Percentiles rank a stretch among this genome's conserved stretches.
phyloP scores from a whole-genome alignment of 257 asterid species.

The Jacaranda copaia region DNA sequence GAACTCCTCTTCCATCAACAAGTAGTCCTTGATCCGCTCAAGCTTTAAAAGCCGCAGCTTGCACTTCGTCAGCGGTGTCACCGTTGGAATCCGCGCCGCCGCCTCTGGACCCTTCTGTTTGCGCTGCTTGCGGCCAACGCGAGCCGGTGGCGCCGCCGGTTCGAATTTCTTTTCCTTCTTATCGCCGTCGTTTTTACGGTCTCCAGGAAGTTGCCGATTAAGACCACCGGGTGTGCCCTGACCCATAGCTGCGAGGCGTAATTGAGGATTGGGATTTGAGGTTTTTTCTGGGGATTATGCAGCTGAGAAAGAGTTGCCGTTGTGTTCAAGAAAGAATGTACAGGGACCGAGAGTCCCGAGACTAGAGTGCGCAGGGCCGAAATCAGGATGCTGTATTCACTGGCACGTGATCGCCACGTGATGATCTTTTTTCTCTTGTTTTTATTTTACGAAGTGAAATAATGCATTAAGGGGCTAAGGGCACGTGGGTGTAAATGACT shows the following conservation, averaged over 20 bases:
- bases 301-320: constrained; percentile 35
- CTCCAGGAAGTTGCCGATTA: constrained; percentile 78
- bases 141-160: constrained; percentile 92
- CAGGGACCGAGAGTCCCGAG: background rate
- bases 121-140: constrained; percentile 92
- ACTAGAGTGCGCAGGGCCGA: background rate
- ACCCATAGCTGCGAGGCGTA: constrained; percentile 57
- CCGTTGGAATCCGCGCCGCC: constrained; percentile 80
- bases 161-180: constrained; percentile 89
- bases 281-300: background rate
- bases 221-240: constrained; percentile 94
- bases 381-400: background rate
- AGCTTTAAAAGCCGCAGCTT: constrained; percentile 76
- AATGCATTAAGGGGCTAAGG: too few species aligned
- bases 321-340: constrained; percentile 39
- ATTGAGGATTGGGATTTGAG: constrained; percentile 35
- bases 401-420: background rate
- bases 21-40: constrained; percentile 78
- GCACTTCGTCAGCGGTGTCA: constrained; percentile 83
- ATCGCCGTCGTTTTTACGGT: constrained; percentile 80
- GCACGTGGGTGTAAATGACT: too few species aligned
- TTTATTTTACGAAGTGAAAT: too few species aligned
- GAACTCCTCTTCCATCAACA: constrained; percentile 90
- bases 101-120: constrained; percentile 91
- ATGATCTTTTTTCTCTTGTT: background rate